Conservation (phyloP, 257 asterid genomes). For the Lantana camara region DNA sequence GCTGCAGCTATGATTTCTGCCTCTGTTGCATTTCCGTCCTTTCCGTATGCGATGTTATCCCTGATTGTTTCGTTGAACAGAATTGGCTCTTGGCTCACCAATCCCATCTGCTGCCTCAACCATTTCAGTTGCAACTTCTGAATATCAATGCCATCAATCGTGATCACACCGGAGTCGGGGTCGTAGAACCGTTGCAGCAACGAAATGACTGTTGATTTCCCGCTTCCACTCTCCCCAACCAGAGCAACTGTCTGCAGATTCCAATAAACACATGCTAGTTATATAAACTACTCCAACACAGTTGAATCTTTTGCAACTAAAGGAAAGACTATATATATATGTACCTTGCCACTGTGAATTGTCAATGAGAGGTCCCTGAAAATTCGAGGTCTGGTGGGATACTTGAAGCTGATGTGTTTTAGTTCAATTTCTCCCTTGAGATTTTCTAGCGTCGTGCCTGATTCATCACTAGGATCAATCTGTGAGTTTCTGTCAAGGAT, state of each 20-base stretch:
- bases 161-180: conserved; percentile 58
- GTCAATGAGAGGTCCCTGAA: conserved; percentile 53
- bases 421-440: conserved; percentile 60
- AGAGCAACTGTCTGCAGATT: conserved; percentile 60
- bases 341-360: conserved; percentile 60
- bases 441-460: conserved; percentile 45
- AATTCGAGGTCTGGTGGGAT: conserved; percentile 59
- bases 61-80: conserved; percentile 62
- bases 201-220: conserved; percentile 71
- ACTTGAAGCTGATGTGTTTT: conserved; percentile 52
- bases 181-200: conserved; percentile 61
- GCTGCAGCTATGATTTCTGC: conserved; percentile 66
- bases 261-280: background rate
- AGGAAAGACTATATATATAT: conserved; percentile 4
- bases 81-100: conserved; percentile 77
- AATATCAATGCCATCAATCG: conserved; percentile 59
- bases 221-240: conserved; percentile 86
- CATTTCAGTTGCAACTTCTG: conserved; percentile 56
- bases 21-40: conserved; percentile 56
- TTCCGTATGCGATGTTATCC: conserved; percentile 73
- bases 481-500: conserved; percentile 58
- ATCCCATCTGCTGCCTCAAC: conserved; percentile 79
- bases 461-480: conserved; percentile 60
- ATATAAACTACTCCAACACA: background rate
- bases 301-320: background rate